Evolutionary conservation across 73 alveolate species (phyloP).

Genomic region (Paramecium pentaurelia): DNA sequence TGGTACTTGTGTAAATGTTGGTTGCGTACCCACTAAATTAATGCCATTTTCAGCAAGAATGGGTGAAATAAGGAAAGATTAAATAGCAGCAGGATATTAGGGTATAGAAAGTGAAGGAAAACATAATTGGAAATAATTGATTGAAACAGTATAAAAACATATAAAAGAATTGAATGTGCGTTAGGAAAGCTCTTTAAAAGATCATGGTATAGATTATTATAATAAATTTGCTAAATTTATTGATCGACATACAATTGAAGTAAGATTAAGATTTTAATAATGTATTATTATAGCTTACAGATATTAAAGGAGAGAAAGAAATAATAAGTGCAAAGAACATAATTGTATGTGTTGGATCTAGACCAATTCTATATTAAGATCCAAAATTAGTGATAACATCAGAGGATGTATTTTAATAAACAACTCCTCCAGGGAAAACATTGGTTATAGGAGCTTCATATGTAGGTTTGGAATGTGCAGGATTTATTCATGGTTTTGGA

Average conservation of each 20-base stretch:
- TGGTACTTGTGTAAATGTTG: constrained; percentile 99
- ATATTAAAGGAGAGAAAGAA: constrained; percentile 81
- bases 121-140: constrained; percentile 84
- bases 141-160: constrained; percentile 80
- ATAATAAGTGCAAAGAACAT: constrained; percentile 80
- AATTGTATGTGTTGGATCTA: constrained; percentile 91
- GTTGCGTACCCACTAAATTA: constrained; percentile 99
- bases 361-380: constrained; percentile 76
- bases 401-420: constrained; percentile 95
- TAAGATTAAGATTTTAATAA: constrained; percentile 53
- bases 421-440: constrained; percentile 96
- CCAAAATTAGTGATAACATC: constrained; percentile 74
- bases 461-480: constrained; percentile 96
- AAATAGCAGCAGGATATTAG: constrained; percentile 72
- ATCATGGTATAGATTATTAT: constrained; percentile 74
- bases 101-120: constrained; percentile 60
- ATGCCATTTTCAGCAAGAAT: constrained; percentile 96
- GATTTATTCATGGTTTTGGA: constrained; percentile 85
- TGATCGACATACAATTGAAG: constrained; percentile 74
- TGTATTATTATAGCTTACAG: constrained; percentile 56
- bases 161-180: constrained; percentile 81
- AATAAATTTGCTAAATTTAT: constrained; percentile 84
- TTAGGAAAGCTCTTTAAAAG: constrained; percentile 77
- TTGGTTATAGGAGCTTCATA: constrained; percentile 98
- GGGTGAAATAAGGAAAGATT: constrained; percentile 78